Conservation (phyloP, 78 protist genomes). For the Dictyostelium capitatum region DNA sequence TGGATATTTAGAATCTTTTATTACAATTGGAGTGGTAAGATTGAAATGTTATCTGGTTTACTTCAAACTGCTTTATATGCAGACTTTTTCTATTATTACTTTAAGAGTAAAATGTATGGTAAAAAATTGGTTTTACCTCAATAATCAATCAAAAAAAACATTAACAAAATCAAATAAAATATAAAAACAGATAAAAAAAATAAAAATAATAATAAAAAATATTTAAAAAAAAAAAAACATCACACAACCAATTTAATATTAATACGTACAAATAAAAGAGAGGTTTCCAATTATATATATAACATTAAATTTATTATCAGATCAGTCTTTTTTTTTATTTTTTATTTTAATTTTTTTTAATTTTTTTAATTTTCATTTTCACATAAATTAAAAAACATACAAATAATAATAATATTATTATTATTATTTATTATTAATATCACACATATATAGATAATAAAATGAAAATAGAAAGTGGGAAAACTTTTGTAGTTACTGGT, state of each 20-base stretch:
- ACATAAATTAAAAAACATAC: no score
- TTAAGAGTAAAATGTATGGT: conserved; percentile 76
- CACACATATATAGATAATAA: no score
- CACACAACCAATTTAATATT: no score
- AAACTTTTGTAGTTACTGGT: background rate
- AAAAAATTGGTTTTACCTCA: conserved; percentile 70
- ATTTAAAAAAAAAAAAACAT: background rate
- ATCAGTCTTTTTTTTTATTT: no score
- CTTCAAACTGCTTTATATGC: conserved; percentile 93
- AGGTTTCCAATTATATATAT: no score
- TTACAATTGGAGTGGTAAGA: conserved; percentile 84
- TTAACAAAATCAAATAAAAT: background rate
- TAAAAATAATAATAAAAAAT: background rate
- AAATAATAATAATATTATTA: no score
- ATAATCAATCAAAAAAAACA: background rate
- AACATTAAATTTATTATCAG: no score
- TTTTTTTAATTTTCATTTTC: no score
- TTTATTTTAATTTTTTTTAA: no score
- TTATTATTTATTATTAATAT: no score
- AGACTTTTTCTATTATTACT: conserved; percentile 97
- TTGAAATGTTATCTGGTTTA: conserved; percentile 91
- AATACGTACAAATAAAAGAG: no score
- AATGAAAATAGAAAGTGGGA: background rate
- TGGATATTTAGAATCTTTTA: conserved; percentile 95
- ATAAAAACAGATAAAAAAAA: background rate